phyloP scores from a whole-genome alignment of 2,329 filamentous ascomycete genomes.

The Clarireedia paspali region DNA sequence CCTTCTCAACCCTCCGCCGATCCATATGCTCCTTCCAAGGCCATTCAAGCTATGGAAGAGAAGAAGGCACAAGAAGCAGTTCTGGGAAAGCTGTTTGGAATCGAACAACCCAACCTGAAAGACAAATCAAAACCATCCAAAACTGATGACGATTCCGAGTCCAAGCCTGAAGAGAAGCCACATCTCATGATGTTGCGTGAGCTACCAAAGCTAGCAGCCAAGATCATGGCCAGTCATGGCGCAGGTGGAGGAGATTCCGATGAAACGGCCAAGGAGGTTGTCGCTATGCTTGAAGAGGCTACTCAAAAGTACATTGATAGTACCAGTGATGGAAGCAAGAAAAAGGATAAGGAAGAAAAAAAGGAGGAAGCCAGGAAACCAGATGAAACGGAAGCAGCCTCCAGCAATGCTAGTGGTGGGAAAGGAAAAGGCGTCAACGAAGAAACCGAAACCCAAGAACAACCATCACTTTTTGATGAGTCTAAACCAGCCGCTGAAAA shows the following conservation, averaged over 20 bases:
- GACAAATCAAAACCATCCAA: constrained; percentile 1
- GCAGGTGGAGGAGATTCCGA: constrained; percentile 31
- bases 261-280: constrained; percentile 37
- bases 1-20: constrained; percentile 22
- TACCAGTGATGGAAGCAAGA: constrained; percentile 1
- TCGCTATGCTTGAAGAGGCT: constrained; percentile 44
- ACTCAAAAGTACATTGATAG: constrained; percentile 40
- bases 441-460: neutral
- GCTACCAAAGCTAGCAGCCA: constrained; percentile 33
- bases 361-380: constrained; percentile 4
- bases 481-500: constrained; percentile 8
- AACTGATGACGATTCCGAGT: neutral
- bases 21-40: constrained; percentile 36
- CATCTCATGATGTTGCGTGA: constrained; percentile 27
- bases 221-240: constrained; percentile 34
- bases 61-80: constrained; percentile 47
- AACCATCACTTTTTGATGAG: neutral
- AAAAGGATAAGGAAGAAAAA: neutral
- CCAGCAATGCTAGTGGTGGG: neutral
- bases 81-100: constrained; percentile 44
- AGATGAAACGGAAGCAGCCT: constrained; percentile 8
- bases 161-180: constrained; percentile 17
- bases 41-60: constrained; percentile 44
- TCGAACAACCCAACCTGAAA: constrained; percentile 31
- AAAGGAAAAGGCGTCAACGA: constrained; percentile 13